These are phyloP conservation scores for Penicillium fimorum DNA, from an alignment of 495 filamentous ascomycete genomes.

Conservation along the genomic window DNA sequence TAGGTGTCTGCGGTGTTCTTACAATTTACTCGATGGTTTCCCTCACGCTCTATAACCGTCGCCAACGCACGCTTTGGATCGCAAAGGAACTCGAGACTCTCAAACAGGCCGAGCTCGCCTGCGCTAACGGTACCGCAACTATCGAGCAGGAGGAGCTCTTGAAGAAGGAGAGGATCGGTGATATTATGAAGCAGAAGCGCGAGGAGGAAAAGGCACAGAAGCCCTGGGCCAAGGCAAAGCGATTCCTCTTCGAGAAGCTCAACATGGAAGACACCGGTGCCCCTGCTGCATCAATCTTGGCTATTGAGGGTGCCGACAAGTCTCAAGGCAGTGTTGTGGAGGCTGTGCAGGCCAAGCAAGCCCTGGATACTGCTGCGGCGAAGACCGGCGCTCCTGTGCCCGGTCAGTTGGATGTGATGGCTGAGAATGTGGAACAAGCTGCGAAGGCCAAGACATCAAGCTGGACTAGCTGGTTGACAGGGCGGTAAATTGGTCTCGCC, in stretches of 20 bases:
- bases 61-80: constrained; percentile 63
- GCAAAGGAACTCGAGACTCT: constrained; percentile 60
- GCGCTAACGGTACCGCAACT: constrained; percentile 62
- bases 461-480: constrained; percentile 48
- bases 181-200: constrained; percentile 45
- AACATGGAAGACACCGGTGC: constrained; percentile 47
- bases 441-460: constrained; percentile 40
- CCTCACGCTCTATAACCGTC: constrained; percentile 84
- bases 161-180: constrained; percentile 59
- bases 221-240: constrained; percentile 46
- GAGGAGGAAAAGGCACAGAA: constrained; percentile 44
- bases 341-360: constrained; percentile 41
- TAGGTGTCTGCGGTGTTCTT: constrained; percentile 70
- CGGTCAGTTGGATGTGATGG: constrained; percentile 44
- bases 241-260: constrained; percentile 45
- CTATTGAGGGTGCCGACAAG: constrained; percentile 9
- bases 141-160: constrained; percentile 47
- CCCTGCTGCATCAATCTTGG: constrained; percentile 10
- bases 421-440: constrained; percentile 40
- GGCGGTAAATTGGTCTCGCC: constrained; percentile 28
- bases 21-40: constrained; percentile 80
- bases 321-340: constrained; percentile 33
- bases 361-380: constrained; percentile 20
- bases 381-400: constrained; percentile 21
- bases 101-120: constrained; percentile 58